Base-by-base conservation (phyloP, 768 basidiomycete genomes). In the Chlorophyllum brunneum region DNA sequence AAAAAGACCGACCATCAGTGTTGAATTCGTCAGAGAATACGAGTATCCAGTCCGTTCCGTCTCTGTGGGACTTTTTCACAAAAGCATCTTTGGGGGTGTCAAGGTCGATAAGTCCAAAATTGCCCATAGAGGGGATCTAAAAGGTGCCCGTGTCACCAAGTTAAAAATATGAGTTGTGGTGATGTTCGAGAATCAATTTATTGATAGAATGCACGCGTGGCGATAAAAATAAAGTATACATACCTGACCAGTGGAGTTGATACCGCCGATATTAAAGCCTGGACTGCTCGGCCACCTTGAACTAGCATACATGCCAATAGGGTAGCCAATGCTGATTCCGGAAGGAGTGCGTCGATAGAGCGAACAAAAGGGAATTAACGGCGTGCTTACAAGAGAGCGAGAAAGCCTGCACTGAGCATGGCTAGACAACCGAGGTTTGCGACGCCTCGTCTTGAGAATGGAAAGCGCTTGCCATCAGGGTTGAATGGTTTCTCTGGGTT, bases 21-120 rank as follows among this genome's bases (percentile, higher is more conserved):
- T 92, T 84, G 63, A 92, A 92, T 63, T 92, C 90, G 66, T 92
- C 90, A 3, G 82, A 85, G 64, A 88, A 92, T 8, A 89, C 85
- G 22, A 92, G 72, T 39, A 73, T 63, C 73, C 77, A 70, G 42
- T 67, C 58, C 27, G 71, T 67, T 3, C 86, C 83, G 57, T 90
- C 85, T 30, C 72, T 70, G 59, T 81, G 75, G 4, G 84, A 82
- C 0, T 74, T 23, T 59, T 79, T 73, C 52, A 69, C 70, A 69
- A 81, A 75, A 8, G 71, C 86, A 0, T 77, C 73, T 50, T 73
- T 55, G 1, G 93, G 79, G 0, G 82, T 85, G 55, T 85, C 74
- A 26, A 74, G 47, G 62, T 83, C 83, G 62, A 83, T 78, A 50
- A 82, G 78, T 42, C 74, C 76, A 64, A 77, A 75, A 54, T 77